Evolutionary conservation across 345 rosid genomes (phyloP), one percentile per base, ranked within the genome.

Genomic region (Pistacia vera): DNA sequence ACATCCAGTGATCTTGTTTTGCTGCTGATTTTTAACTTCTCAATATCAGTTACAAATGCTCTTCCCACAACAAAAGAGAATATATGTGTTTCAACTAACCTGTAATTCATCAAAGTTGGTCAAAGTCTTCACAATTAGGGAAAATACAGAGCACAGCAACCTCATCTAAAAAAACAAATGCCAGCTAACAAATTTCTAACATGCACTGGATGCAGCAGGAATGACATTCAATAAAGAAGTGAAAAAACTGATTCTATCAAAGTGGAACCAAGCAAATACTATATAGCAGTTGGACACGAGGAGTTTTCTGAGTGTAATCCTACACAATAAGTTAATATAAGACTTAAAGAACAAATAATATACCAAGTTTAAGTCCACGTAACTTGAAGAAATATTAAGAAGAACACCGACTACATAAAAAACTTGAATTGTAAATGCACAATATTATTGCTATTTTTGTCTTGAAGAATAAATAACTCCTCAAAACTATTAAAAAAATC

Each of bases 61-160:
- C 99, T 86, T 88, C 99, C 99, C 81, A 97, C 92, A 77, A 94
- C 99, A 85, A 97, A 97, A 62, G 93, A 94, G 90, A 97, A 97
- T 78, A 97, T 87, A 63, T 97, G 99, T 81, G 98, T 94, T 88
- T 97, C 99, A 79, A 94, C 98, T 90, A 97, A 87, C 97, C 99
- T 97, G 99, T 74, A 74, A 80, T 80, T 51, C 81, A 82, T 55
- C 67, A 76, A 75, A 83, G 82, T 78, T 63, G 71, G 75, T 77
- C 75, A 82, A 52, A 68, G 61, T 66, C 77, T 71, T 74, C 70
- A 78, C 62, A 25, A 63, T 52, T 52, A 68, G 36, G 57, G 51
- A 78, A 68, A 64, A 58, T 25, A 57, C 4, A 72, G 51, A 66
- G 77, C 75, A 80, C 17, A 61, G 67, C 69, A 36, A 52, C 16